Evolutionary conservation across 768 basidiomycete species (phyloP).

Genomic region (Boletus eberwhitei): DNA sequence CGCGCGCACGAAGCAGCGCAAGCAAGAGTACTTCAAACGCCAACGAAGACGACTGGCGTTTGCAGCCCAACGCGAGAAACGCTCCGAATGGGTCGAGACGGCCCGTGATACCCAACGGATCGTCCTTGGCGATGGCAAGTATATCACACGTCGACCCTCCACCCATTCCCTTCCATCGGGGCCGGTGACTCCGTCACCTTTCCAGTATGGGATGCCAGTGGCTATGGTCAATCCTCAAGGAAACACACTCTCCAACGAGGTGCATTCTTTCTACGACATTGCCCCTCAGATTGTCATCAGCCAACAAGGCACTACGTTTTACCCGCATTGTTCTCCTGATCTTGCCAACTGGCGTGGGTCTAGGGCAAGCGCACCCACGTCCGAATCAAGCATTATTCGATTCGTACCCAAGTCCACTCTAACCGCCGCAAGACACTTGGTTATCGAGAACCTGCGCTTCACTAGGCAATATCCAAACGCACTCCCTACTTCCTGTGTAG

Average conservation of each 20-base stretch:
- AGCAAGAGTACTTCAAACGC: constrained; percentile 21
- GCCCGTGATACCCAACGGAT: constrained; percentile 38
- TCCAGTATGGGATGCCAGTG: constrained; percentile 13
- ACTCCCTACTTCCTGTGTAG: constrained; percentile 29
- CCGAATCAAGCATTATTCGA: constrained; percentile 21
- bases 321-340: constrained; percentile 35
- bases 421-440: constrained; percentile 30
- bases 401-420: constrained; percentile 33
- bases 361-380: constrained; percentile 2
- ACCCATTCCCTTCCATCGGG: constrained; percentile 2
- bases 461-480: constrained; percentile 12
- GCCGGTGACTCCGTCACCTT: constrained; percentile 15
- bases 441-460: constrained; percentile 10
- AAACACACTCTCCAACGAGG: neutral
- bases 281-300: constrained; percentile 35
- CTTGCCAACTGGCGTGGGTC: constrained; percentile 36
- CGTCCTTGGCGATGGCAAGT: constrained; percentile 40
- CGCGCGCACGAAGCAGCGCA: constrained; percentile 18
- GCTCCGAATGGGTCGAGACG: constrained; percentile 31
- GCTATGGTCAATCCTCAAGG: constrained; percentile 4
- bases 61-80: constrained; percentile 23
- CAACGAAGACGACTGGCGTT: constrained; percentile 20
- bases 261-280: constrained; percentile 32
- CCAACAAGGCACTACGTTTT: constrained; percentile 38
- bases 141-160: constrained; percentile 30